Conservation (phyloP, 2,329 filamentous ascomycete species). For the Pseudogymnoascus sp. region DNA sequence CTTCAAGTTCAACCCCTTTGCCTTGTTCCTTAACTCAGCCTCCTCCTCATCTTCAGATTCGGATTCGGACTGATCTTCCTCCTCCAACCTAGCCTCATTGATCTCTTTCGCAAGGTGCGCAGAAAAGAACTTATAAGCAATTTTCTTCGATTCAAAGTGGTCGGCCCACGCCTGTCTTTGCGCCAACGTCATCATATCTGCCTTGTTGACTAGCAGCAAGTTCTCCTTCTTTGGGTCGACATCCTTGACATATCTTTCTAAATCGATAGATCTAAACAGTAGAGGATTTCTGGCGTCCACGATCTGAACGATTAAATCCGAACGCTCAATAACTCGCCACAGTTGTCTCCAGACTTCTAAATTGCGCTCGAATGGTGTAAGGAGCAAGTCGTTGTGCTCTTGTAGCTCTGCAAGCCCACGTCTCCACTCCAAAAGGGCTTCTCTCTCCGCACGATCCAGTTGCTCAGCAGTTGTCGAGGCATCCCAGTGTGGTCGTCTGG, state of each 20-base stretch:
- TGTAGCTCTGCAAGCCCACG: conserved; percentile 85
- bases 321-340: conserved; percentile 96
- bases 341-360: conserved; percentile 96
- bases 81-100: conserved; percentile 61
- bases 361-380: conserved; percentile 98
- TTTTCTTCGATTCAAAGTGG: conserved; percentile 72
- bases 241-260: conserved; percentile 91
- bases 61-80: conserved; percentile 34
- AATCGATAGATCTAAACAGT: conserved; percentile 86
- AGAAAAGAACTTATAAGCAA: conserved; percentile 95
- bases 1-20: conserved; percentile 30
- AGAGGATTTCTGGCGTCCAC: conserved; percentile 94
- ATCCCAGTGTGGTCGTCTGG: conserved; percentile 84
- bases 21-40: conserved; percentile 36
- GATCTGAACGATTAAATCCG: conserved; percentile 93
- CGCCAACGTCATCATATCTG: conserved; percentile 91
- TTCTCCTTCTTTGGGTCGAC: conserved; percentile 85
- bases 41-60: conserved; percentile 33
- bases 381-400: conserved; percentile 86
- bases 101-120: conserved; percentile 83
- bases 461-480: conserved; percentile 73
- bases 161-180: conserved; percentile 81
- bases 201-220: conserved; percentile 91
- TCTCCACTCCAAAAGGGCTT: conserved; percentile 79
- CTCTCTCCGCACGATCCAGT: conserved; percentile 70